Conservation (phyloP, 139 green algal species). For the Chlorella ohadii region DNA sequence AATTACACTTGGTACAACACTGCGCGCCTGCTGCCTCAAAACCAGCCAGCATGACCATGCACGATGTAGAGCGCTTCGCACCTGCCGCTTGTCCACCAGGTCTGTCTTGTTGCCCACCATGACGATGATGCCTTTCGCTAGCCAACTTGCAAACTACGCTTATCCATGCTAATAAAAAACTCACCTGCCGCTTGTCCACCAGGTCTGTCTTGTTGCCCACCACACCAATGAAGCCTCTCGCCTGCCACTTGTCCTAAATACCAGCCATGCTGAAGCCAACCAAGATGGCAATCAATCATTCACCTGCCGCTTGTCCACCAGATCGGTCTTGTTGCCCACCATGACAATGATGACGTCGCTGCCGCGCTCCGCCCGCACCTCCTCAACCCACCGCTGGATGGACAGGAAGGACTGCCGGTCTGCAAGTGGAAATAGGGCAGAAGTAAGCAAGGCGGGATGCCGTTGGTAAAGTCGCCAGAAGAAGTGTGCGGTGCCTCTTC, state of each 20-base stretch:
- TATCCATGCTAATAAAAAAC: no score
- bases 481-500: no score
- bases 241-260: no score
- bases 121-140: constrained; percentile 85
- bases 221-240: constrained; percentile 88
- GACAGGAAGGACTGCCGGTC: constrained; percentile 96
- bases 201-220: constrained; percentile 99
- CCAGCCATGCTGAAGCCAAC: no score
- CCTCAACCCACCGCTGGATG: constrained; percentile 96
- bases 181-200: constrained; percentile 96
- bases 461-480: no score
- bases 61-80: constrained; percentile 68
- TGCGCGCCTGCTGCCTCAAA: no score
- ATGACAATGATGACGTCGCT: constrained; percentile 98
- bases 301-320: constrained; percentile 98
- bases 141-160: no score
- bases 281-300: neutral
- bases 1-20: no score
- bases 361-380: constrained; percentile 96
- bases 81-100: constrained; percentile 96
- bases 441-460: no score
- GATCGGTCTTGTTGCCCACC: constrained; percentile 99
- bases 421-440: constrained; percentile 55
- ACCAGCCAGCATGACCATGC: no score
- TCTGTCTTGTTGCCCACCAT: constrained; percentile 99